A percentile compares a stretch with the other conserved stretches of the same genome.
phyloP scores from a whole-genome alignment of 2,329 filamentous ascomycete species.

The Xylaria polymorpha region DNA sequence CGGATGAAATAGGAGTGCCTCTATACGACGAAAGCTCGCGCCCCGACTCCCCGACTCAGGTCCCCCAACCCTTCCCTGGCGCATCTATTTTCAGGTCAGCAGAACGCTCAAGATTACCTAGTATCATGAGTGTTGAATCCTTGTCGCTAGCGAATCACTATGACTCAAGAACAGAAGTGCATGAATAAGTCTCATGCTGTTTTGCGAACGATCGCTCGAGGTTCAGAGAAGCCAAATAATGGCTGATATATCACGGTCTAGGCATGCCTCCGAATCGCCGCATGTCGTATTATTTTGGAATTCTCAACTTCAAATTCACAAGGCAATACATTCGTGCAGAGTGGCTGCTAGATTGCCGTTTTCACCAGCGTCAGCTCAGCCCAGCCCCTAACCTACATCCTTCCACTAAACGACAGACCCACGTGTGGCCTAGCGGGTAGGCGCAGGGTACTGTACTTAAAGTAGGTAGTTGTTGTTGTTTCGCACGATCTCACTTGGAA shows the following conservation, averaged over 20 bases:
- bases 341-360: neutral
- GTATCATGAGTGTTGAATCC: neutral
- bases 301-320: neutral
- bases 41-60: slow-evolving; percentile 21
- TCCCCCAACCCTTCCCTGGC: neutral
- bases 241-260: no score
- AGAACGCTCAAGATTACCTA: neutral
- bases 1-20: slow-evolving; percentile 14
- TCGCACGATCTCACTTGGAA: neutral
- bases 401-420: neutral
- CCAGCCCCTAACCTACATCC: neutral
- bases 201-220: neutral
- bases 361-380: neutral
- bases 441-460: neutral
- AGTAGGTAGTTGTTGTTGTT: no score
- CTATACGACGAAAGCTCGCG: slow-evolving; percentile 22
- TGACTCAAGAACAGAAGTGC: neutral
- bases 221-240: neutral
- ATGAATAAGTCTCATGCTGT: neutral
- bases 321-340: neutral
- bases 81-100: neutral
- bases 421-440: neutral
- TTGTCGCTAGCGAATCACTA: neutral
- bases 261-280: neutral
- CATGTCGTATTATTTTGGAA: neutral